These are phyloP conservation scores for Parsonsia alboflavescens DNA, from an alignment of 257 asterid species.

Conservation along the genomic window DNA sequence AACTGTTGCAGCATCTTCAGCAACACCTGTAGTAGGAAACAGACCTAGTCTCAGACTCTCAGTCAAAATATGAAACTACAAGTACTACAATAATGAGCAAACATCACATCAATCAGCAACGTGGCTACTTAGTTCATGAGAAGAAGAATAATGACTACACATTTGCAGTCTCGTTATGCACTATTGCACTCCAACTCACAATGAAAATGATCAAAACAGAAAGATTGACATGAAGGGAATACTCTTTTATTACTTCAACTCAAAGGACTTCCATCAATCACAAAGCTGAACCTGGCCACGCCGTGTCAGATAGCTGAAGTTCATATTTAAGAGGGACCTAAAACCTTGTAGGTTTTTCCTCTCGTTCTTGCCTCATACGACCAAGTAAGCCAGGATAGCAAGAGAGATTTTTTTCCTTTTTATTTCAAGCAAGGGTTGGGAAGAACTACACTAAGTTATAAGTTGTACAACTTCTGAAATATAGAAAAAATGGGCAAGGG, in stretches of 20 bases:
- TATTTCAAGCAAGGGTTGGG: too few relatives aligned
- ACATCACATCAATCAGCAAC: background rate
- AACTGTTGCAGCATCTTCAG: slow-evolving; percentile 81
- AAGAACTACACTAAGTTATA: too few relatives aligned
- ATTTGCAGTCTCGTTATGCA: background rate
- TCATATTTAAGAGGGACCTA: too few relatives aligned
- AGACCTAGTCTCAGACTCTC: background rate
- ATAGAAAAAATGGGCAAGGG: too few relatives aligned
- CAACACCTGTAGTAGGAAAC: slow-evolving; percentile 56
- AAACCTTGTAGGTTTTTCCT: too few relatives aligned
- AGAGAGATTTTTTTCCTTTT: too few relatives aligned
- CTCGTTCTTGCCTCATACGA: background rate
- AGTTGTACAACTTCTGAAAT: too few relatives aligned
- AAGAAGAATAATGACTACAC: background rate
- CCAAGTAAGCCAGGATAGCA: too few relatives aligned
- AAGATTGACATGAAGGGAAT: background rate
- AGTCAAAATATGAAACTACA: background rate
- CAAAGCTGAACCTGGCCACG: background rate
- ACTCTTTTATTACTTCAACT: background rate
- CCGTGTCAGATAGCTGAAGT: too few relatives aligned
- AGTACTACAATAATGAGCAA: background rate
- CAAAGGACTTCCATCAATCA: background rate
- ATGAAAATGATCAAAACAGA: background rate
- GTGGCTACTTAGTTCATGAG: background rate
- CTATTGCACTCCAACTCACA: background rate